Evolutionary conservation across 2,329 filamentous ascomycete genomes (phyloP), one percentile per base, ranked within the genome.

Genomic region (Claviceps sp.): DNA sequence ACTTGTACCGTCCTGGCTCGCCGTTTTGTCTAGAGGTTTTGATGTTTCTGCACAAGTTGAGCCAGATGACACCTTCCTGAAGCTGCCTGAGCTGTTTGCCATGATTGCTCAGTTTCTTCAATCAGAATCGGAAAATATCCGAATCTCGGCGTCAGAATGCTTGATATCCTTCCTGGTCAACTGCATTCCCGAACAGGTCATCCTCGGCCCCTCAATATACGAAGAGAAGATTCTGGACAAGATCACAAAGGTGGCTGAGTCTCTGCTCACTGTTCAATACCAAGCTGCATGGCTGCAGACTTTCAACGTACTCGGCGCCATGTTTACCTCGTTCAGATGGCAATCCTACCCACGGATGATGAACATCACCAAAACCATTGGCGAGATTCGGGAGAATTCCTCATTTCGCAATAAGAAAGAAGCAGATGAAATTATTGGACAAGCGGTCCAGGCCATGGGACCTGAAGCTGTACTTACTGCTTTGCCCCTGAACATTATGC

Each of bases 221-320:
- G 91, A 97, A 59, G 90, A 97, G 67, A 95, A 95, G 70, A 78
- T 83, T 0, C 69, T 97, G 10, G 87, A 89, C 63, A 91, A 89
- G 64, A 68, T 98, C 22, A 83, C 87, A 13, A 85, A 80, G 63
- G 76, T 77, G 2, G 82, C 86, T 0, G 83, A 84, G 56, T 80
- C 84, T 40, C 74, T 97, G 7, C 75, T 98, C 46, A 90, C 82
- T 50, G 82, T 97, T 41, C 93, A 93, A 63, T 98, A 90, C 63
- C 93, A 97, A 70, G 82, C 85, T 26, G 93, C 93, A 3, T 96
- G 91, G 88, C 82, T 87, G 70, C 90, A 98, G 65, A 89, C 94
- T 1, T 97, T 97, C 71, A 88, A 83, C 59, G 87, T 96, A 7
- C 75, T 95, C 39, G 82, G 82, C 7, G 86, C 88, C 51, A 87